phyloP scores from a whole-genome alignment of 2,329 filamentous ascomycete genomes.

The Byssothecium circinans region DNA sequence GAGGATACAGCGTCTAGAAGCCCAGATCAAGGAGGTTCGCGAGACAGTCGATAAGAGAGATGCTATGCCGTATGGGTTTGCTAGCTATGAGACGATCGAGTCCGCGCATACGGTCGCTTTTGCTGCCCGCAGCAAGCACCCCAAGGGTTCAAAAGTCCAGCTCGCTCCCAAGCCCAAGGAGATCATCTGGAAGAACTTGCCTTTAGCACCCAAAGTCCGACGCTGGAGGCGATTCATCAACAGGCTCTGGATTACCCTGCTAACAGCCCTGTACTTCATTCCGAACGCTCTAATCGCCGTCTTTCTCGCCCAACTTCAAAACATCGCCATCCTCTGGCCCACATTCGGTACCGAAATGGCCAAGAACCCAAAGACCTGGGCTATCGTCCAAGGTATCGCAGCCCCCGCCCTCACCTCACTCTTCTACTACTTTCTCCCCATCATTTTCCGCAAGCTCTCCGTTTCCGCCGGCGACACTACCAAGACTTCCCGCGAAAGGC shows the following conservation, averaged over 20 bases:
- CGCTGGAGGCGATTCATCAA: constrained; percentile 76
- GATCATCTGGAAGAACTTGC: constrained; percentile 94
- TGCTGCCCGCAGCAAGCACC: constrained; percentile 76
- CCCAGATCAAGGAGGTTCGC: constrained; percentile 81
- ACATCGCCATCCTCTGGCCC: constrained; percentile 78
- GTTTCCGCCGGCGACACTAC: constrained; percentile 84
- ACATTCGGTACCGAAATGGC: constrained; percentile 69
- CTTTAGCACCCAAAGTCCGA: constrained; percentile 67
- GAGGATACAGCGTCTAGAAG: constrained; percentile 79
- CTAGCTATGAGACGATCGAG: constrained; percentile 84
- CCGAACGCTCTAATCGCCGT: constrained; percentile 94
- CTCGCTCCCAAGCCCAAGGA: constrained; percentile 87
- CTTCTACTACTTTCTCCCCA: constrained; percentile 83
- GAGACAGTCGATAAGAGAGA: constrained; percentile 82
- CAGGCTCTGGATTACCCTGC: constrained; percentile 76
- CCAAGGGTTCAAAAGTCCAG: constrained; percentile 72
- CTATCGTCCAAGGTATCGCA: constrained; percentile 86
- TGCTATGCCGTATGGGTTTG: constrained; percentile 89
- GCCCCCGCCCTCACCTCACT: constrained; percentile 85
- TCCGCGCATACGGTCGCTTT: constrained; percentile 89
- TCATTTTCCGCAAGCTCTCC: constrained; percentile 85
- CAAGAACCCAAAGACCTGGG: constrained; percentile 70
- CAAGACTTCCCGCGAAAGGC: constrained; percentile 88
- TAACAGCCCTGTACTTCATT: constrained; percentile 85
- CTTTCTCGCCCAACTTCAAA: constrained; percentile 83